Percentiles rank a stretch among this genome's conserved stretches.
These are phyloP conservation scores for Astragalus glycyphyllos DNA, from an alignment of 306 rosid species.

Conservation along the genomic window DNA sequence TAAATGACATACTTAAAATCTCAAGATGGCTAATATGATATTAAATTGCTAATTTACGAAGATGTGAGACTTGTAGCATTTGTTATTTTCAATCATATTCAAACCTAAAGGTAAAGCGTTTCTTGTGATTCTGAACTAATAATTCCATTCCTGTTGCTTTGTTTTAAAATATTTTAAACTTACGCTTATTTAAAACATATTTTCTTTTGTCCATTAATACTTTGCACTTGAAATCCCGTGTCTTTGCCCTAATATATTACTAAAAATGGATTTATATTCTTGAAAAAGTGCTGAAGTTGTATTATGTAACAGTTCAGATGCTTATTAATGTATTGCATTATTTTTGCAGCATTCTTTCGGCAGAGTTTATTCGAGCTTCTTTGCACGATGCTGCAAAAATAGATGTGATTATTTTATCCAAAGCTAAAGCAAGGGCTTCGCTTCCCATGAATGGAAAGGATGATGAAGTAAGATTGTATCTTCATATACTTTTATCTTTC, in stretches of 20 bases:
- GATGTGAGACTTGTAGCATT: constrained; percentile 4
- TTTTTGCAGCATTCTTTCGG: constrained; percentile 95
- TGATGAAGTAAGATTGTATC: constrained; percentile 66
- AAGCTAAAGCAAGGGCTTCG: constrained; percentile 80
- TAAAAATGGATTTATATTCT: constrained; percentile 3
- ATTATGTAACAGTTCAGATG: background rate
- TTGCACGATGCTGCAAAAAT: constrained; percentile 77
- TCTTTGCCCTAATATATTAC: constrained; percentile 24
- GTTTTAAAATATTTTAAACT: constrained; percentile 28
- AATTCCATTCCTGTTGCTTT: constrained; percentile 14
- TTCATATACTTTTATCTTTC: constrained; percentile 13
- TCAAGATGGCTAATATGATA: background rate
- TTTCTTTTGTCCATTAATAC: constrained; percentile 24
- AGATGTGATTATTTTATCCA: constrained; percentile 72
- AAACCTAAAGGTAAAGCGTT: background rate
- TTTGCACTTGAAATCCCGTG: constrained; percentile 7
- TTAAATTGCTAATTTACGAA: background rate
- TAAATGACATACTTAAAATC: background rate
- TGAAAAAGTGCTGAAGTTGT: constrained; percentile 19
- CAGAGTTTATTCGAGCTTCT: constrained; percentile 88
- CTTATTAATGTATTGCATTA: constrained; percentile 57
- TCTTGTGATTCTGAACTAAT: background rate
- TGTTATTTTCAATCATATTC: constrained; percentile 9
- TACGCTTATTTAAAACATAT: constrained; percentile 10
- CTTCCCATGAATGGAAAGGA: constrained; percentile 74